phyloP scores from a whole-genome alignment of 2,329 filamentous ascomycete genomes.

The Leptodontidium sp. region DNA sequence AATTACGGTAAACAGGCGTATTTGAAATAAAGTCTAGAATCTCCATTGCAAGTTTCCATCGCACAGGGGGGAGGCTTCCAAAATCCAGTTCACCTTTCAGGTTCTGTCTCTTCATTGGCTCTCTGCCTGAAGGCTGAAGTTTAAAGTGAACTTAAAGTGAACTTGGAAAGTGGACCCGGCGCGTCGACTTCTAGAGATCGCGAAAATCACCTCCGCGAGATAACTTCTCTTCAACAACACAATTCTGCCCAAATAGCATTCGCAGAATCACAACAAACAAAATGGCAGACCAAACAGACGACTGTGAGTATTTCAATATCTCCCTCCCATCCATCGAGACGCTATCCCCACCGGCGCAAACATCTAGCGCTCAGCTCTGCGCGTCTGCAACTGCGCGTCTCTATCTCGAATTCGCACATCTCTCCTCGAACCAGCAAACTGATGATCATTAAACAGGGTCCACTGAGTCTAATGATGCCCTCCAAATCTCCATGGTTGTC shows the following conservation, averaged over 20 bases:
- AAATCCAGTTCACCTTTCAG: background rate
- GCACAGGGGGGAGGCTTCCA: too few species aligned
- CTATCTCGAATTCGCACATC: background rate
- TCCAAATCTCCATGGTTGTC: conserved; percentile 66
- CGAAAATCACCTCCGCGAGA: conserved; percentile 9
- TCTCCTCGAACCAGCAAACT: background rate
- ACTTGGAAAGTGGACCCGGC: background rate
- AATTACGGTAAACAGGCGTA: too few species aligned
- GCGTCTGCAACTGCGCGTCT: conserved; percentile 1
- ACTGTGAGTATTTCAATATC: conserved; percentile 35
- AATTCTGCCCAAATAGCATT: conserved; percentile 3
- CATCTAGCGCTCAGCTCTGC: conserved; percentile 16
- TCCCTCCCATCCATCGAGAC: background rate
- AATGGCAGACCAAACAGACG: conserved; percentile 31
- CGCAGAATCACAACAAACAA: background rate
- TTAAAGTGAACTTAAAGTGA: background rate
- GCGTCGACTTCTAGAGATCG: conserved; percentile 9
- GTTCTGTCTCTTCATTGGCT: background rate
- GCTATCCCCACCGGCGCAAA: conserved; percentile 32
- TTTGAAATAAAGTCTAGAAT: too few species aligned
- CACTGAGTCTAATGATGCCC: conserved; percentile 56
- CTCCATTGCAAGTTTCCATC: too few species aligned
- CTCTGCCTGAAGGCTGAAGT: background rate
- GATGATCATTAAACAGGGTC: conserved; percentile 41
- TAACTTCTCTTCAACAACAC: conserved; percentile 6